These are phyloP conservation scores for Adansonia gregorii DNA, from an alignment of 441 rosid species.

Conservation along the genomic window DNA sequence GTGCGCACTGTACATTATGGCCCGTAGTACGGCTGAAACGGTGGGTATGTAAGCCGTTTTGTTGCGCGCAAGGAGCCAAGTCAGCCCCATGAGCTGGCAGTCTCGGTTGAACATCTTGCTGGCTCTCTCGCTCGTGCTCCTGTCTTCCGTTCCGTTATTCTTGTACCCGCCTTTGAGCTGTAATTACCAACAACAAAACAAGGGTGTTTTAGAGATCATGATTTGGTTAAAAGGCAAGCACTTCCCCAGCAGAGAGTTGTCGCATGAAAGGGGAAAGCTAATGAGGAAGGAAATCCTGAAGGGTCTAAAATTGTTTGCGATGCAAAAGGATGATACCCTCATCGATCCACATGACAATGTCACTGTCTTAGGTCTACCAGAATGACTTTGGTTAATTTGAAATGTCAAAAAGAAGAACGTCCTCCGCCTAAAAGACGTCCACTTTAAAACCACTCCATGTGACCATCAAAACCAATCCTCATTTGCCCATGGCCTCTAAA, in stretches of 20 bases:
- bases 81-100: slow-evolving; percentile 98
- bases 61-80: slow-evolving; percentile 94
- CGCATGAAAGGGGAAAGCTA: slow-evolving; percentile 36
- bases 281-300: slow-evolving; percentile 24
- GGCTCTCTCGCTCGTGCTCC: slow-evolving; percentile 58
- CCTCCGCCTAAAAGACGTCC: not conserved
- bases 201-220: slow-evolving; percentile 25
- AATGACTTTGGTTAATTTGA: slow-evolving; percentile 29
- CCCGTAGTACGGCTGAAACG: slow-evolving; percentile 95
- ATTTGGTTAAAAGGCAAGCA: not conserved
- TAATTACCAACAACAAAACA: not conserved
- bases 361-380: slow-evolving; percentile 36
- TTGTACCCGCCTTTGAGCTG: slow-evolving; percentile 71
- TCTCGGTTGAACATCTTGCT: slow-evolving; percentile 88
- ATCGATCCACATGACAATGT: slow-evolving; percentile 30
- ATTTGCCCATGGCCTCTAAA: not conserved
- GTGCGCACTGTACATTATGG: slow-evolving; percentile 86
- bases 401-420: slow-evolving; percentile 27
- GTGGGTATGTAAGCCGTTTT: slow-evolving; percentile 93
- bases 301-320: slow-evolving; percentile 36
- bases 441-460: not conserved
- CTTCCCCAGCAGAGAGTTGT: not conserved
- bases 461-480: not conserved
- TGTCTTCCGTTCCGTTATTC: slow-evolving; percentile 44
- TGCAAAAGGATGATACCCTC: slow-evolving; percentile 32